These are phyloP conservation scores for Lipomyces yarrowii DNA, from an alignment of 1,139 yeast genomes.

Conservation along the genomic window DNA sequence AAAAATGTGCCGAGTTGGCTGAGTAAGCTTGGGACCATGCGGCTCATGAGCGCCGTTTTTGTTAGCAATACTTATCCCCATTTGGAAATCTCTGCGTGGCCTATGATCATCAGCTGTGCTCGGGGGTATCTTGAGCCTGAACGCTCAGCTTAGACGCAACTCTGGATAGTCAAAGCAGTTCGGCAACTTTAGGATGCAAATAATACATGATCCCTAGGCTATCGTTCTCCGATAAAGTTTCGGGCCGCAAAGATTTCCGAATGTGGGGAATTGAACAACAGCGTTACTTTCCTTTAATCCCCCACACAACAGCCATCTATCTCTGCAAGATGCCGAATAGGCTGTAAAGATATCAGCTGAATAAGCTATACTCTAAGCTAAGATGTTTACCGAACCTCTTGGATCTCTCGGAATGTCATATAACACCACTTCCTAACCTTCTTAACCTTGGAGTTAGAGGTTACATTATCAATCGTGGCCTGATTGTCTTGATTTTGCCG, in stretches of 20 bases:
- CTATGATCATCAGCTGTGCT: neutral
- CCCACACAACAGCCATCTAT: too few species aligned
- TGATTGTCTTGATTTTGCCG: neutral
- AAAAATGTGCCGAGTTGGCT: too few species aligned
- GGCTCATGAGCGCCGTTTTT: neutral
- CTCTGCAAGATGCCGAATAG: neutral
- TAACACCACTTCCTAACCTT: too few species aligned
- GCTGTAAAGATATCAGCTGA: neutral
- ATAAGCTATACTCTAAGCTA: too few species aligned
- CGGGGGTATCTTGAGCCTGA: too few species aligned
- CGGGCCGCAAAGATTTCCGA: conserved; percentile 2
- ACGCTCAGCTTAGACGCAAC: too few species aligned
- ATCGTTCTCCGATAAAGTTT: neutral
- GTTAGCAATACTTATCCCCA: neutral
- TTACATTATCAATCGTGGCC: neutral
- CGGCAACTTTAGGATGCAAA: neutral
- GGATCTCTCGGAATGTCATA: too few species aligned
- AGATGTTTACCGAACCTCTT: too few species aligned
- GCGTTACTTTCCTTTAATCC: neutral
- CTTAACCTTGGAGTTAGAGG: neutral
- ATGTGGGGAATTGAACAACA: neutral
- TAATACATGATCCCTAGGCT: neutral
- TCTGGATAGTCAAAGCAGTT: neutral
- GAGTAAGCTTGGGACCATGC: neutral
- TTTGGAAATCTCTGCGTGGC: conserved; percentile 7